Base-by-base conservation (phyloP, 495 filamentous ascomycete species). In the Aspergillus cristatus region DNA sequence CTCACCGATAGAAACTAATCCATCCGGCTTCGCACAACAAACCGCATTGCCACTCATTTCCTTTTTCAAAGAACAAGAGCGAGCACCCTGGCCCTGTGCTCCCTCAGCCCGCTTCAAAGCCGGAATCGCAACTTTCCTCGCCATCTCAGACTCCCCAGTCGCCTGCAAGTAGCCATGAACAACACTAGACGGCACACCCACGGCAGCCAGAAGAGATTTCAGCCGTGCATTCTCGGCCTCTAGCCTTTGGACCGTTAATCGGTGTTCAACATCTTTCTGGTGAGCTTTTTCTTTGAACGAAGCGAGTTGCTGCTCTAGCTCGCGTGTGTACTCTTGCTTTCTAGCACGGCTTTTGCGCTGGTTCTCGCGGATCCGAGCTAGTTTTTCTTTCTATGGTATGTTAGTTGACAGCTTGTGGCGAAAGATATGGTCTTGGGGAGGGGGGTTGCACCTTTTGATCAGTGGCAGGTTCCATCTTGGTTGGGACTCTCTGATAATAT, bases 341-440 rank as follows among this genome's bases (percentile, higher is more conserved):
- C 79, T 68, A 10, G 84, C 83, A 16, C 86, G 78, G 32, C 81
- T 86, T 26, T 78, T 81, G 30, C 86, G 75, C 50, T 91, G 86
- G 54, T 91, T 91, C 33, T 89, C 82, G n/a, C 86, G 72, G 32
- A 68, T 51, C n/a, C 65, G 60, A 7, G 63, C 61, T 12, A 62
- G 55, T 42, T 56, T 56, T n/a, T 62, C 55, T 15, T 45, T 18
- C 35, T 58, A n/a, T n/a, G n/a, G n/a, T n/a, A n/a, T n/a, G n/a
- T n/a, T n/a, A n/a, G n/a, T n/a, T n/a, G n/a, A n/a, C n/a, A n/a
- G n/a, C n/a, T n/a, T n/a, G n/a, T n/a, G n/a, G n/a, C n/a, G n/a
- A n/a, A n/a, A n/a, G n/a, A n/a, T n/a, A n/a, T n/a, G n/a, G n/a
- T n/a, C n/a, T n/a, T n/a, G n/a, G n/a, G n/a, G n/a, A n/a, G n/a